phyloP scores from a whole-genome alignment of 768 basidiomycete species.

The Tricholoma bakamatsutake region DNA sequence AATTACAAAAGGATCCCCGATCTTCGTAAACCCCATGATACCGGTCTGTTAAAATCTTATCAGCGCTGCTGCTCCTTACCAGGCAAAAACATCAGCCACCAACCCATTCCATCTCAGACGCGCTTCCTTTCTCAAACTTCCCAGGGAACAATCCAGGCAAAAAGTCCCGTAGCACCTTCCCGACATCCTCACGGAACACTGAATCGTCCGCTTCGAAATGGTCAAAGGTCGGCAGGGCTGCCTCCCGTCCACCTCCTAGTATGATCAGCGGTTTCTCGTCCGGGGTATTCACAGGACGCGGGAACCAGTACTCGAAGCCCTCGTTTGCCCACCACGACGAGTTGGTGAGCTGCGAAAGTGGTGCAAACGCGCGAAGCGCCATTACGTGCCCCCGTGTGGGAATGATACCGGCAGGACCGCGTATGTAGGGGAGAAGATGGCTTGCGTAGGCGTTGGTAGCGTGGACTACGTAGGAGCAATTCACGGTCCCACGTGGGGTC shows the following conservation, averaged over 20 bases:
- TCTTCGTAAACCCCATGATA: slow-evolving; percentile 70
- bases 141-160: slow-evolving; percentile 53
- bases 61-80: not conserved
- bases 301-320: slow-evolving; percentile 78
- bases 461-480: slow-evolving; percentile 65
- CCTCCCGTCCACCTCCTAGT: slow-evolving; percentile 63
- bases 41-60: slow-evolving; percentile 49
- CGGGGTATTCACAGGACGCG: slow-evolving; percentile 39
- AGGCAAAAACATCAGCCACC: slow-evolving; percentile 13
- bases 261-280: slow-evolving; percentile 53
- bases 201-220: slow-evolving; percentile 54
- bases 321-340: slow-evolving; percentile 44
- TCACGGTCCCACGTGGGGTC: slow-evolving; percentile 61
- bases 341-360: slow-evolving; percentile 33
- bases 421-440: slow-evolving; percentile 64
- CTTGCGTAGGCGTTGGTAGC: slow-evolving; percentile 85
- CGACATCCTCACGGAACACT: slow-evolving; percentile 38
- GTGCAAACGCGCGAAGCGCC: slow-evolving; percentile 33
- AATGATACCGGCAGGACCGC: slow-evolving; percentile 48
- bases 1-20: slow-evolving; percentile 63
- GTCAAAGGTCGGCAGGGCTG: slow-evolving; percentile 39
- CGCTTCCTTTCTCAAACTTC: slow-evolving; percentile 38
- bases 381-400: slow-evolving; percentile 71
- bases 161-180: slow-evolving; percentile 48
- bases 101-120: slow-evolving; percentile 82